Conservation (phyloP, 805 yeast genomes). For the Wickerhamiella brachini region DNA sequence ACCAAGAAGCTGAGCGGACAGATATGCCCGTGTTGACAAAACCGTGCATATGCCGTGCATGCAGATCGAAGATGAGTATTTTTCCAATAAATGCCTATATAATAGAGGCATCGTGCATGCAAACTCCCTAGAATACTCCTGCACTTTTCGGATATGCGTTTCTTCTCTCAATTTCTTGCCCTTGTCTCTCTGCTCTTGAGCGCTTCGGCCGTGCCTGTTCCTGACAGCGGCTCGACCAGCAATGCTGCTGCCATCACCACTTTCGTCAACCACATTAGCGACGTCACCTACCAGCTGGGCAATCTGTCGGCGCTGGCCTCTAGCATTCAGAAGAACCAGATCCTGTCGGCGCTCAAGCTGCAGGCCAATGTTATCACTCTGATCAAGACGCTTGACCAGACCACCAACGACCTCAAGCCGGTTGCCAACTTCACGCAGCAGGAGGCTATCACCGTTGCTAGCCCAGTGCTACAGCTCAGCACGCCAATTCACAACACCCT, state of each 20-base stretch:
- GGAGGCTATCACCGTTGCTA: conserved; percentile 1
- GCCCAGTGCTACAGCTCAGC: background rate
- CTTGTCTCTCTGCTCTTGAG: background rate
- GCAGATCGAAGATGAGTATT: background rate
- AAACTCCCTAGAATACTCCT: no score
- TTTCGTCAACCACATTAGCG: background rate
- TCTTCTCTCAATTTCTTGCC: background rate
- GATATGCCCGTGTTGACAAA: background rate
- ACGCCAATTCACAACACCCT: background rate
- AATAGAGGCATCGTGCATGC: background rate
- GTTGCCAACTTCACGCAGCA: background rate
- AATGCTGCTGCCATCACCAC: background rate
- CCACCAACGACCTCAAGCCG: background rate
- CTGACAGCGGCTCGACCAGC: background rate
- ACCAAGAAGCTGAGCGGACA: background rate
- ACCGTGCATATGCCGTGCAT: background rate
- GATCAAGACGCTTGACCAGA: background rate
- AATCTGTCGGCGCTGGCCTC: background rate
- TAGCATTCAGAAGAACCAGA: conserved; percentile 1
- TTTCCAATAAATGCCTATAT: background rate
- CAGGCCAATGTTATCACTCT: background rate
- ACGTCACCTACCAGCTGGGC: background rate
- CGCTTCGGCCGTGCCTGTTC: background rate
- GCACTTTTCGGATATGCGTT: background rate
- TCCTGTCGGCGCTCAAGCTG: background rate